Evolutionary conservation across 176 grass and related monocot genomes (phyloP), one percentile per base, ranked within the genome.

Genomic region (Musa itinerans): DNA sequence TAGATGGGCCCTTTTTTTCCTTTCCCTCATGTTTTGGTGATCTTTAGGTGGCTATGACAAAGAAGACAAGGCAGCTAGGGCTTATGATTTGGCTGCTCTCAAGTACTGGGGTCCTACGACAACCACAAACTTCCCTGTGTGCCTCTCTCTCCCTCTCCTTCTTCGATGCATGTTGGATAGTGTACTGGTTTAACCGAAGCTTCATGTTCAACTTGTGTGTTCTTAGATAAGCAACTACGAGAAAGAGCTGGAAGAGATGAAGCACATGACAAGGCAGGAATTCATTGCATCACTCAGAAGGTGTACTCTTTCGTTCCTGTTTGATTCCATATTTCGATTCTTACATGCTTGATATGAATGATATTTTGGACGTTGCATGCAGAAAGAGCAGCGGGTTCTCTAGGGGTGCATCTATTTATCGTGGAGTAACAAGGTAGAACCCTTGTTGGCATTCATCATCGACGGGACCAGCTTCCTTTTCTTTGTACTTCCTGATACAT

Each of bases 51-150:
- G 95, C 10, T 99, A 99, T 87, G 95, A 99, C 69, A 99, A 99
- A 79, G 95, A 99, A 79, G 95, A 99, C 22, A 99, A 99, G 77
- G 95, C 95, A 52, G 95, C 95, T 68, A 94, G 95, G 78, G 78
- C 95, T 78, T 99, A 99, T 74, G 95, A 99, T 87, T 86, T 99
- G 76, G 91, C 95, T 49, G 95, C 95, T 87, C 95, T 99, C 20
- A 99, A 99, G 66, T 99, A 99, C 52, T 99, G 95, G 95, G 95
- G 95, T 54, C 58, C 91, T 0, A 88, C 91, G 1, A 99, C 95
- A 0, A 99, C 95, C 23, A 99, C 95, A 76, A 99, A 99, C 79
- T 99, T 99, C 63, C 95, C 90, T 0, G 95, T 99, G 86, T 70
- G 80, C 71, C 34, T 43, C 34, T 43, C 34, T 29, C 29, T 29